Base-by-base conservation (phyloP, 2,329 filamentous ascomycete species). In the Ophiocordyceps australis region DNA sequence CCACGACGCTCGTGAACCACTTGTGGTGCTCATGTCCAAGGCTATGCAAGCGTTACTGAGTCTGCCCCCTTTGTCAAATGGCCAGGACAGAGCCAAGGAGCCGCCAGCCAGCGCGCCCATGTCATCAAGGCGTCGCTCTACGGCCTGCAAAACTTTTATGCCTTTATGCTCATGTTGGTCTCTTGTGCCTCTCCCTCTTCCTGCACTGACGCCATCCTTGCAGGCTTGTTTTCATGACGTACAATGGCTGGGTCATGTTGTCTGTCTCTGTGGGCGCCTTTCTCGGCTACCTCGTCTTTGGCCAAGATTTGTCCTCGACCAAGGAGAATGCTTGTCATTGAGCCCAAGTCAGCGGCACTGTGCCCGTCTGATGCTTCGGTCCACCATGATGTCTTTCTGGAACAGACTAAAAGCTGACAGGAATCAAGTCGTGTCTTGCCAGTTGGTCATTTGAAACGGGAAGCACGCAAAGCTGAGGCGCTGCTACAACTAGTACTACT, bases 141-240 rank as follows among this genome's bases (percentile, higher is more conserved):
- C 57, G 86, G 75, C 13, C 52, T 89, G 26, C 89, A 98, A 59
- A 91, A 89, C 38, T 95, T 95, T 52, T 98, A 98, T 52, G 91
- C 85, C 24, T 95, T 98, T 45, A 95, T 98, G 65, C 85, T 98
- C 47, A 98, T 98, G 89, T 94, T 23, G 14, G 17, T 3, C 15
- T 7, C 4, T 4, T 23, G 8, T 16, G 18, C 17, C 14, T 3
- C 3, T 21, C 12, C 17, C 17, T 14, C 18, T 20, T 11, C 9
- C 11, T 2, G 11, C 21, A 19, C 24, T 28, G 12, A 28, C 21
- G 22, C 11, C 14, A 4, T 11, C 9, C 11, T 14, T 7, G 17
- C 19, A 95, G 86, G 89, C 62, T 98, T 32, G 56, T 98, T 14
- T 98, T 98, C 54, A 98, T 98, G 89, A 98, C 89, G n/a, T 98